Evolutionary conservation across 2,329 filamentous ascomycete species (phyloP).

Genomic region (Pseudovirgaria hyperparasitica): DNA sequence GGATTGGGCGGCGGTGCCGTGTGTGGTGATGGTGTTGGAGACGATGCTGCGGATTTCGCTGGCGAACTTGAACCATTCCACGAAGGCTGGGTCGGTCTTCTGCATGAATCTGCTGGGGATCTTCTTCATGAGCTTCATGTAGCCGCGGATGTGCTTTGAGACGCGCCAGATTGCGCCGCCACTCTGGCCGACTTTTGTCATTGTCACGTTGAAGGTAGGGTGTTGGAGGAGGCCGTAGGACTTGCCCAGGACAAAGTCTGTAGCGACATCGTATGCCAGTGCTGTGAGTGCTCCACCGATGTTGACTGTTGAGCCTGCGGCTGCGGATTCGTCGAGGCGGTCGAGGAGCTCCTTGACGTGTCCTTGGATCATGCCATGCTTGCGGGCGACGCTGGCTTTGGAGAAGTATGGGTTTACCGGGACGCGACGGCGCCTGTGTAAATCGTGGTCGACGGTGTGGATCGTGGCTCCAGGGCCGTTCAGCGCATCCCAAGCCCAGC

Average conservation of each 20-base stretch:
- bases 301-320: constrained; percentile 4
- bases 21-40: constrained; percentile 7
- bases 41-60: constrained; percentile 3
- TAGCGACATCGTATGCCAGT: constrained; percentile 10
- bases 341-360: too few relatives aligned
- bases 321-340: too few relatives aligned
- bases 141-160: constrained; percentile 6
- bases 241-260: constrained; percentile 11
- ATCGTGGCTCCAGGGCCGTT: constrained; percentile 3
- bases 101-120: constrained; percentile 6
- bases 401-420: constrained; percentile 15
- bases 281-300: constrained; percentile 7
- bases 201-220: constrained; percentile 9
- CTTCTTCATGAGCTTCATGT: constrained; percentile 5
- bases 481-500: too few relatives aligned
- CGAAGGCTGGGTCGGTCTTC: constrained; percentile 5
- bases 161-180: constrained; percentile 5
- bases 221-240: constrained; percentile 10
- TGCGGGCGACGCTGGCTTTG: constrained; percentile 10
- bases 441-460: constrained; percentile 9
- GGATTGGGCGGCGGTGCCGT: constrained; percentile 2
- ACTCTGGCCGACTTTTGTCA: constrained; percentile 4
- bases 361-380: constrained; percentile 10
- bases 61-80: constrained; percentile 5
- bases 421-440: constrained; percentile 10